Evolutionary conservation across 2,329 filamentous ascomycete species (phyloP).

Genomic region (Cadophora sp.): DNA sequence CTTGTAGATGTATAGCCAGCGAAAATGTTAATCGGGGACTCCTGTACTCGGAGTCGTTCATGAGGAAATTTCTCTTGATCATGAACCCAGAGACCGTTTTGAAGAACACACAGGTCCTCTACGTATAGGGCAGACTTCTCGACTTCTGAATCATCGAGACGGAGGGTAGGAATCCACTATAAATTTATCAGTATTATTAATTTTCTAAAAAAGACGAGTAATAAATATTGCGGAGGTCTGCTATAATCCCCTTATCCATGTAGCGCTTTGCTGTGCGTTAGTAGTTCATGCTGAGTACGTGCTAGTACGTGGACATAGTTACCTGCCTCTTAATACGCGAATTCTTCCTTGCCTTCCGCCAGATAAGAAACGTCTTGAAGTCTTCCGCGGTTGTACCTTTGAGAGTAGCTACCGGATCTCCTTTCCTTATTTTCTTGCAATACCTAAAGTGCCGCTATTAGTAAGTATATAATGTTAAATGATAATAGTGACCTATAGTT

Average conservation of each 20-base stretch:
- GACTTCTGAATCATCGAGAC: constrained; percentile 13
- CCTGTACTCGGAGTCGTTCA: constrained; percentile 38
- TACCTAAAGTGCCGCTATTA: constrained; percentile 29
- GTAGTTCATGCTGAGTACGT: constrained; percentile 24
- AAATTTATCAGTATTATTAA: background rate
- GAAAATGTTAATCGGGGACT: constrained; percentile 34
- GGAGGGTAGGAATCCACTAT: constrained; percentile 31
- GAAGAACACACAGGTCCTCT: constrained; percentile 8
- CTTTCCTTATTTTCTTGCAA: constrained; percentile 22
- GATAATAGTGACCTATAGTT: constrained; percentile 29
- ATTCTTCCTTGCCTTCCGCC: constrained; percentile 26
- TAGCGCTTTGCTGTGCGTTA: constrained; percentile 22
- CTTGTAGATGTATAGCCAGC: constrained; percentile 37
- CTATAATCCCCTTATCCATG: constrained; percentile 32
- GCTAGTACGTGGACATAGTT: constrained; percentile 32
- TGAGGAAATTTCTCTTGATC: constrained; percentile 21
- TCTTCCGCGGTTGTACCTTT: constrained; percentile 19
- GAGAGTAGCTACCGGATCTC: constrained; percentile 24
- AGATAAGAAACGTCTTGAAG: constrained; percentile 38
- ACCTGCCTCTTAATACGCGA: constrained; percentile 37
- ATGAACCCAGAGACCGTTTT: constrained; percentile 12
- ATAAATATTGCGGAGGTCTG: constrained; percentile 35
- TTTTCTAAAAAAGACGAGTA: constrained; percentile 3
- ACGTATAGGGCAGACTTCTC: constrained; percentile 1
- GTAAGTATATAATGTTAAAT: constrained; percentile 19